These are phyloP conservation scores for Fraxinus greggii DNA, from an alignment of 305 asterid genomes.

Conservation along the genomic window DNA sequence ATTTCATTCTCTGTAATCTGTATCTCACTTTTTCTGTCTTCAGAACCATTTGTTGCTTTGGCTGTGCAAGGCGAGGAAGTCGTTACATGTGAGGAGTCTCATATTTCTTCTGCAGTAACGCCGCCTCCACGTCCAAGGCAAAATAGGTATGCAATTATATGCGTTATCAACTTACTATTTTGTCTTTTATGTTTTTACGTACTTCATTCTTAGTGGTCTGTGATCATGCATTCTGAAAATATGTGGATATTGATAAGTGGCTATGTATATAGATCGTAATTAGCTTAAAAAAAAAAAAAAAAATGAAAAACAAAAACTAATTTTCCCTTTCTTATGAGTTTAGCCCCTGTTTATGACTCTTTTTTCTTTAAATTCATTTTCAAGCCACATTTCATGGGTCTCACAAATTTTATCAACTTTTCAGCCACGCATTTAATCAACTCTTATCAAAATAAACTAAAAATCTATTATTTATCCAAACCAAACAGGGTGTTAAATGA, in stretches of 20 bases:
- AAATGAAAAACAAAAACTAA: too few relatives aligned
- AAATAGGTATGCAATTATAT: conserved; percentile 47
- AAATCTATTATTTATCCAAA: too few relatives aligned
- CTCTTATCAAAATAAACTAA: too few relatives aligned
- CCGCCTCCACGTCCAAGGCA: conserved; percentile 48
- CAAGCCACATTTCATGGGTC: too few relatives aligned
- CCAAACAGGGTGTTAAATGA: not conserved
- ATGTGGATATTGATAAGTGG: not conserved
- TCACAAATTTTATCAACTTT: too few relatives aligned
- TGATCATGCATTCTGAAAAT: not conserved
- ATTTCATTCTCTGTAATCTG: conserved; percentile 6
- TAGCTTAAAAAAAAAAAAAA: not conserved
- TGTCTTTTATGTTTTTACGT: not conserved
- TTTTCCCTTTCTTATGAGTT: too few relatives aligned
- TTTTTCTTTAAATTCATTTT: too few relatives aligned
- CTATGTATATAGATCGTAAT: not conserved
- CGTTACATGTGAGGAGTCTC: conserved; percentile 45
- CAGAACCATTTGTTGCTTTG: conserved; percentile 62
- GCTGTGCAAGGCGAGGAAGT: conserved; percentile 65
- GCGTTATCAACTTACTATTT: conserved; percentile 3
- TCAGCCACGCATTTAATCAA: too few relatives aligned
- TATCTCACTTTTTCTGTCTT: conserved; percentile 17
- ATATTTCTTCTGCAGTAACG: conserved; percentile 39
- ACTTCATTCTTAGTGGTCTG: not conserved
- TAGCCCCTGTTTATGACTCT: too few relatives aligned